phyloP scores from a whole-genome alignment of 495 filamentous ascomycete genomes.

The Jackrogersella multiformis region DNA sequence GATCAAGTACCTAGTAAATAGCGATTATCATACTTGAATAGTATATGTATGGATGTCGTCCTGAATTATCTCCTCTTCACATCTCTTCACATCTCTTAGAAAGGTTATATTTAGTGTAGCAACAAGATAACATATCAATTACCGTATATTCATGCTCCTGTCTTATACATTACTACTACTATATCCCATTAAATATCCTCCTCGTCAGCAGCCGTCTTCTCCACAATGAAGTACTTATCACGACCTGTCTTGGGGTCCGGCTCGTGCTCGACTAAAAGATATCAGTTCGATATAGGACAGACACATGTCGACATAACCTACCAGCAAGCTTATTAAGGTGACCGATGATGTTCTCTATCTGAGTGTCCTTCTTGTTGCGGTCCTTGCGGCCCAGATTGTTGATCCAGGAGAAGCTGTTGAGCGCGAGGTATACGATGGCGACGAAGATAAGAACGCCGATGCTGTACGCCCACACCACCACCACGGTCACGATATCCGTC shows the following conservation, averaged over 20 bases:
- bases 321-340: conserved; percentile 70
- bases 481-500: conserved; percentile 78
- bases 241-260: conserved; percentile 65
- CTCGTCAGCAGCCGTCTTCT: conserved; percentile 69
- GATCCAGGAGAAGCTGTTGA: conserved; percentile 73
- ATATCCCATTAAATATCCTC: conserved; percentile 60
- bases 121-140: no score
- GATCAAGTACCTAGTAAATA: no score
- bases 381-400: conserved; percentile 81
- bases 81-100: no score
- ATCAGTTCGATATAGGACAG: neutral
- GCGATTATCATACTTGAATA: no score
- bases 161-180: neutral
- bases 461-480: conserved; percentile 80
- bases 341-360: conserved; percentile 82
- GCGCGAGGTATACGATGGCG: conserved; percentile 78
- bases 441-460: conserved; percentile 82
- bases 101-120: no score
- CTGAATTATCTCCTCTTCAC: neutral
- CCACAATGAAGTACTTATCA: conserved; percentile 67
- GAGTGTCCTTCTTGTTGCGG: conserved; percentile 75
- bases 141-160: no score
- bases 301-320: conserved; percentile 25
- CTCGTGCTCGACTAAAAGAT: conserved; percentile 68
- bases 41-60: neutral